Evolutionary conservation across 164 flowering plant species (phyloP), one percentile per base, ranked within the genome.

Genomic region (Saururus chinensis): DNA sequence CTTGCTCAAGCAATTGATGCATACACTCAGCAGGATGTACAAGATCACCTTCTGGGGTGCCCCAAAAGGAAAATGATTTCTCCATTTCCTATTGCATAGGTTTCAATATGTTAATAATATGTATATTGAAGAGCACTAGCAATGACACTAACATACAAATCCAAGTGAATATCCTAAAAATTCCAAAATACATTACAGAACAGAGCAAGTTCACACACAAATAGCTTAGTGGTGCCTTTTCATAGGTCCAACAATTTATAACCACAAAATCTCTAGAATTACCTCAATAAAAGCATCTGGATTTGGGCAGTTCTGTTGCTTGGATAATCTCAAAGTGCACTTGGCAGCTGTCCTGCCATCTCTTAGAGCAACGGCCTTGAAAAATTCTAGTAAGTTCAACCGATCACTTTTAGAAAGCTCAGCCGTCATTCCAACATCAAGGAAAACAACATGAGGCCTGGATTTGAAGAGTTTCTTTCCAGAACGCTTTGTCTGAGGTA

Each of bases 1-100:
- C 91, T 74, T 83, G 71, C 76, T 89, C 96, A 57, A 89, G 88
- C 63, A 89, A 62, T 51, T 86, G 80, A 59, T 89, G 86, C 77
- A 89, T 87, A 80, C 93, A 85, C 35, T 89, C 96, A n/a, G 86
- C 88, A 41, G 93, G 88, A 68, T 84, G 89, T 59, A 85, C 53
- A 8, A 45, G 4, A 63, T 68, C 74, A 30, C 83, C 87, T 70
- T 82, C 83, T 37, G 77, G 64, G 1, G 88, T 70, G 24, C 70
- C 73, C 91, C 91, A 85, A 48, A 75, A 71, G 22, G 35, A 40
- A 55, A 85, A 83, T 19, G 75, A 66, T 24, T 70, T 67, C 30
- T 79, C 80, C 63, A 85, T 80, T 62, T 85, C 91, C 88, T 85
- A 74, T 53, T 30, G 40, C 19, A 17, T 23, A 23, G 37, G 63